phyloP scores from a whole-genome alignment of 116 monocot genomes.

The Zostera marina region DNA sequence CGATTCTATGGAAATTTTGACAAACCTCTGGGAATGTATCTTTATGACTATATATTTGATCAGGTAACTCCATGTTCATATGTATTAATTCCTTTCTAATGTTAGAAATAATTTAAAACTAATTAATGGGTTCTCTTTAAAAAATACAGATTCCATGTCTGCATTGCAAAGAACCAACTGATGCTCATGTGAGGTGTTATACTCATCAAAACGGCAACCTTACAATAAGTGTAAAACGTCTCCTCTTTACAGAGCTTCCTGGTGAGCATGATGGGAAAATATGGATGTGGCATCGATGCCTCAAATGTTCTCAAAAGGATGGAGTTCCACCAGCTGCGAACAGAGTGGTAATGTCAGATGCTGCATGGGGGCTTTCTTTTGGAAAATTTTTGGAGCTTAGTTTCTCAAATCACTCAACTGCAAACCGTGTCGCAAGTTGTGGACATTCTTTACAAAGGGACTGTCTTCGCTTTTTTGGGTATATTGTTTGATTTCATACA shows the following conservation, averaged over 20 bases:
- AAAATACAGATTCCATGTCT: conserved; percentile 13
- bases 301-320: conserved; percentile 48
- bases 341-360: conserved; percentile 88
- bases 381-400: conserved; percentile 98
- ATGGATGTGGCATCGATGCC: conserved; percentile 99
- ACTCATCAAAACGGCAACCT: conserved; percentile 74
- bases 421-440: conserved; percentile 83
- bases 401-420: conserved; percentile 74
- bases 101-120: background rate
- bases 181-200: conserved; percentile 68
- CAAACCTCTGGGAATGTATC: conserved; percentile 81
- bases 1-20: conserved; percentile 91
- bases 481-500: conserved; percentile 4
- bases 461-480: conserved; percentile 94
- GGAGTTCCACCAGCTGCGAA: conserved; percentile 68
- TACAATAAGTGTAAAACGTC: conserved; percentile 49
- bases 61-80: conserved; percentile 37
- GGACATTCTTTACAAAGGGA: conserved; percentile 93
- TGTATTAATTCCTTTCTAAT: background rate
- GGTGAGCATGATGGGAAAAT: conserved; percentile 86
- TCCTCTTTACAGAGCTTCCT: conserved; percentile 39
- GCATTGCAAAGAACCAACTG: conserved; percentile 56
- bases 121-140: background rate
- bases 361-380: conserved; percentile 94
- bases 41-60: conserved; percentile 80